A percentile compares a stretch with the other conserved stretches of the same genome.
These are phyloP conservation scores for Cercospora sesami DNA, from an alignment of 2,329 filamentous ascomycete genomes.

Conservation along the genomic window DNA sequence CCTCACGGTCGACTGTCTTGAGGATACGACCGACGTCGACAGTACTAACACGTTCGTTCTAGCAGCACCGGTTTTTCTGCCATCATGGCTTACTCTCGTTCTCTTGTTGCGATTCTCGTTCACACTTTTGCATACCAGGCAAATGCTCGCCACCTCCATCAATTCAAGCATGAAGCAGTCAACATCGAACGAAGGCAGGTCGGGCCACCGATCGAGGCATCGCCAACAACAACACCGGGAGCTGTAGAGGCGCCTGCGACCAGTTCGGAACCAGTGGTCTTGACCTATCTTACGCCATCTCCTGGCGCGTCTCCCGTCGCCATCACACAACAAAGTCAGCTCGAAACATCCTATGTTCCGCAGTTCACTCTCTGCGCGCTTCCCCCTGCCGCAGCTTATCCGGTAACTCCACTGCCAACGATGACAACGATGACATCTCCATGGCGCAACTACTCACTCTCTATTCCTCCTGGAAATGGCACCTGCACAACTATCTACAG, in stretches of 20 bases:
- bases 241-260: conserved; percentile 17
- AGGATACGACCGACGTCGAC: conserved; percentile 6
- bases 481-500: conserved; percentile 46
- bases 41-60: conserved; percentile 10
- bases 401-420: conserved; percentile 33
- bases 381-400: conserved; percentile 40
- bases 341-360: conserved; percentile 46
- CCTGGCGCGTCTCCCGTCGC: conserved; percentile 45
- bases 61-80: conserved; percentile 1
- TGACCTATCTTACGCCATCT: conserved; percentile 46
- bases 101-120: conserved; percentile 21
- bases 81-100: conserved; percentile 29
- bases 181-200: conserved; percentile 31
- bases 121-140: conserved; percentile 24
- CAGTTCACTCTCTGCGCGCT: conserved; percentile 47
- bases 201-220: conserved; percentile 23
- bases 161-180: conserved; percentile 37
- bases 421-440: conserved; percentile 38
- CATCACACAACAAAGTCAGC: conserved; percentile 46
- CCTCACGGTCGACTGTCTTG: conserved; percentile 18
- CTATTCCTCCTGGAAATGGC: conserved; percentile 37
- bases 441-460: conserved; percentile 42
- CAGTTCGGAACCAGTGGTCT: conserved; percentile 29
- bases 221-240: conserved; percentile 18
- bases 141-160: conserved; percentile 27